These are phyloP conservation scores for Pseudocercospora eumusae DNA, from an alignment of 2,329 filamentous ascomycete species.

Conservation along the genomic window DNA sequence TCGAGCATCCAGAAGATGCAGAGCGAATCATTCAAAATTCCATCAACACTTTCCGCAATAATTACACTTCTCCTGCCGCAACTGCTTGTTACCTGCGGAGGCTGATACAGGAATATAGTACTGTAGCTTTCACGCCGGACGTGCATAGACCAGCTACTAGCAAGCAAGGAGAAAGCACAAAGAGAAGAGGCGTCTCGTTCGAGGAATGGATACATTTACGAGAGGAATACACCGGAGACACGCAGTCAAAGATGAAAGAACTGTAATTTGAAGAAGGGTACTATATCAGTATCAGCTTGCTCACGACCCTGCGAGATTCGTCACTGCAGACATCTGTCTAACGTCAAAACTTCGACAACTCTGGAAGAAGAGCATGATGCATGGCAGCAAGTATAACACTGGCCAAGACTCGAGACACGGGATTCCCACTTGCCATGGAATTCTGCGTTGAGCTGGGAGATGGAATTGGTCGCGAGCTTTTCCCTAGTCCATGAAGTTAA, in stretches of 20 bases:
- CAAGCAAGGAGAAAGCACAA: not conserved
- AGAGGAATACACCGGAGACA: not conserved
- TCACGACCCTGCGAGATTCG: too few relatives aligned
- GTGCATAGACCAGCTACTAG: not conserved
- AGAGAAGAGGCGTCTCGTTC: not conserved
- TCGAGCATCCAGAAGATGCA: conserved; percentile 29
- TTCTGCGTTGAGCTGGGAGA: not conserved
- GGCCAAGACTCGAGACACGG: not conserved
- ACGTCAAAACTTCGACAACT: too few relatives aligned
- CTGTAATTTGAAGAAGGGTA: not conserved
- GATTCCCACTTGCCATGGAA: not conserved
- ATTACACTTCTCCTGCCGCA: conserved; percentile 35
- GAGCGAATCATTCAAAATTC: conserved; percentile 34
- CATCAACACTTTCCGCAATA: conserved; percentile 32
- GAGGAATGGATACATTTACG: not conserved
- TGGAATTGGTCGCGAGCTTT: not conserved
- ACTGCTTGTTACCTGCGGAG: conserved; percentile 38
- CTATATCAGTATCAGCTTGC: too few relatives aligned
- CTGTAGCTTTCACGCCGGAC: conserved; percentile 33
- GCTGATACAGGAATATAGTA: conserved; percentile 33
- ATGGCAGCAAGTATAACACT: not conserved
- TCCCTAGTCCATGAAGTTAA: not conserved
- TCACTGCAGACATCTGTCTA: too few relatives aligned
- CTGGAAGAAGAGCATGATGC: too few relatives aligned
- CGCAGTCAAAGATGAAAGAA: too few relatives aligned